Percentiles rank a stretch among this genome's conserved stretches.
phyloP scores from a whole-genome alignment of 306 rosid species.

The Prunus kanzakura region DNA sequence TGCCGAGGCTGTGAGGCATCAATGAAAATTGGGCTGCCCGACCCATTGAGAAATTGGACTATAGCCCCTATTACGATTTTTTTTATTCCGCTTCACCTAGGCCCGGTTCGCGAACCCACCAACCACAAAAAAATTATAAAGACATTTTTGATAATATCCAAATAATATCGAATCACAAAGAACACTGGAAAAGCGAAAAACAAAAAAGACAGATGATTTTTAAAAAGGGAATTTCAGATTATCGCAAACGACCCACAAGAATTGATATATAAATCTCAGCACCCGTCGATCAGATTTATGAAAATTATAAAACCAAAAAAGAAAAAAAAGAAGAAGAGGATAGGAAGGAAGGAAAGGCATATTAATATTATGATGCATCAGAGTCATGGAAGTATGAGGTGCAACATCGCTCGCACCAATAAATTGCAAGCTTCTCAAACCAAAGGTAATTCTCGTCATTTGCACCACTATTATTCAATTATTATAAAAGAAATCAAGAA shows the following conservation, averaged over 20 bases:
- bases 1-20: too few relatives aligned
- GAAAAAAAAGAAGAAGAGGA: not conserved
- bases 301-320: not conserved
- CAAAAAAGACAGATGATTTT: not conserved
- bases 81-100: too few relatives aligned
- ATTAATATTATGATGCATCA: slow-evolving; percentile 33
- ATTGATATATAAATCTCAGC: not conserved
- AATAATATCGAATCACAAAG: not conserved
- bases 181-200: not conserved
- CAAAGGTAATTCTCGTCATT: slow-evolving; percentile 33
- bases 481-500: too few relatives aligned
- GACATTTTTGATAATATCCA: not conserved
- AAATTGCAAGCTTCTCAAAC: slow-evolving; percentile 51
- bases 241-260: not conserved
- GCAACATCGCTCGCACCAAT: slow-evolving; percentile 41
- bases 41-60: too few relatives aligned
- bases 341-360: not conserved
- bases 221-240: not conserved
- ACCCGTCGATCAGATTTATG: not conserved
- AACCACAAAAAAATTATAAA: too few relatives aligned
- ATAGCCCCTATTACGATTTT: too few relatives aligned
- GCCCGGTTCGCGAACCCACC: too few relatives aligned
- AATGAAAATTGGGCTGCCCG: too few relatives aligned
- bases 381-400: slow-evolving; percentile 73
- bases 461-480: slow-evolving; percentile 11